Evolutionary conservation across 2,329 filamentous ascomycete species (phyloP), one percentile per base, ranked within the genome.

Genomic region (Botryotinia narcissicola): DNA sequence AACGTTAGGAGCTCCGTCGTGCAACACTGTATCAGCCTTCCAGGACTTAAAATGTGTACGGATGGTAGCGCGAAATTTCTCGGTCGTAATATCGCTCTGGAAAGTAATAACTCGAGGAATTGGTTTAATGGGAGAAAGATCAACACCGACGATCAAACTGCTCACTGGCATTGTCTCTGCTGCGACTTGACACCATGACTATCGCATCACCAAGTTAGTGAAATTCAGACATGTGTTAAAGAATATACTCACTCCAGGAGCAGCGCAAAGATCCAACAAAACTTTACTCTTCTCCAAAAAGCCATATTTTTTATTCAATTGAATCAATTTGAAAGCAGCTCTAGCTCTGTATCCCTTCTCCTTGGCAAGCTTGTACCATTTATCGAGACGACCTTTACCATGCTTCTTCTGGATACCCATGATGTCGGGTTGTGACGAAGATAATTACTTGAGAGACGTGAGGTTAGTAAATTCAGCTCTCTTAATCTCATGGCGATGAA

Each of bases 331-430:
- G 88, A 98, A 98, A 73, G 96, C 95, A 79, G 96, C 95, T 88
- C 96, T 90, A 75, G 96, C 95, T 80, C 96, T 89, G 82, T 98
- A 99, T 76, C 96, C 96, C 71, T 98, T 98, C 83, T 99, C 96
- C 84, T 99, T 99, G 75, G 96, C 96, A 80, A 98, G 91, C 82
- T 95, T 95, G 85, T 98, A 99, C 93, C 95, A 98, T 84, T 98
- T 98, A 84, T 99, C 96, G 80, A 98, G 88, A 89, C 95, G 95
- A 84, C 95, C 95, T 86, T 98, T 98, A 85, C 94, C 95, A 85
- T 97, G 93, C 88, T 98, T 98, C 88, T 98, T 98, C 82, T 98
- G 94, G 80, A 98, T 95, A 81, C 93, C 95, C 96, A 98, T 98
- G 73, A 77, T 77, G 69, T 71, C 75, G 67, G 63, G 70, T 64